Base-by-base conservation (phyloP, 306 rosid genomes). In the Castanospermum australe region DNA sequence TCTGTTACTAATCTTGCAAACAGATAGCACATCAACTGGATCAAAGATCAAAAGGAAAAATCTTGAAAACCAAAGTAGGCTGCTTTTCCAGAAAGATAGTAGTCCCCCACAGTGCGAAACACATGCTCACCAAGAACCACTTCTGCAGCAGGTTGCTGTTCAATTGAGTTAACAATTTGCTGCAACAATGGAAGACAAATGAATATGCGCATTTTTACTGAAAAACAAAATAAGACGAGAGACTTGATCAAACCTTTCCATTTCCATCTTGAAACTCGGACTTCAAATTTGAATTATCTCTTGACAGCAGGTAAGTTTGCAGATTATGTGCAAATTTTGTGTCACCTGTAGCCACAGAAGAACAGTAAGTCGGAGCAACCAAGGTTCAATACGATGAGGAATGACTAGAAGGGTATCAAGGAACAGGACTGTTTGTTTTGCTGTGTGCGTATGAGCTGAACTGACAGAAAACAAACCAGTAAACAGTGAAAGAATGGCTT, bases 241-340 rank as follows among this genome's bases (percentile, higher is more conserved):
- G 64, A 22, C 11, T 75, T 17, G 25, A 77, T 83, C 86, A 75
- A 69, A 94, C 99, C 97, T 95, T 95, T 71, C 97, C 94, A 57
- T 84, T 85, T 83, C 96, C 90, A 13, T 56, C 45, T 39, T 89
- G 97, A 81, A 90, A 92, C 88, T 90, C 94, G 0, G 82, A 80
- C 85, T 90, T 95, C 89, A 95, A 83, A 84, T 84, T 87, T 70
- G 86, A 55, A 84, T 90, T 79, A 85, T 92, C 98, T 76, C 93
- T 89, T 13, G 99, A 92, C 52, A 87, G 65, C 59, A 95, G 81
- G 78, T 88, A 95, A 5, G 80, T 80, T 81, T 89, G 81, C 36
- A 92, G 83, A 69, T 82, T 76, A 42, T 54, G 80, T 28, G 89
- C 82, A 8, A 71, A 83, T 84, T 86, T 88, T 18, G 80, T 21